Evolutionary conservation across 495 filamentous ascomycete genomes (phyloP), one percentile per base, ranked within the genome.

Genomic region (Darksidea phi): DNA sequence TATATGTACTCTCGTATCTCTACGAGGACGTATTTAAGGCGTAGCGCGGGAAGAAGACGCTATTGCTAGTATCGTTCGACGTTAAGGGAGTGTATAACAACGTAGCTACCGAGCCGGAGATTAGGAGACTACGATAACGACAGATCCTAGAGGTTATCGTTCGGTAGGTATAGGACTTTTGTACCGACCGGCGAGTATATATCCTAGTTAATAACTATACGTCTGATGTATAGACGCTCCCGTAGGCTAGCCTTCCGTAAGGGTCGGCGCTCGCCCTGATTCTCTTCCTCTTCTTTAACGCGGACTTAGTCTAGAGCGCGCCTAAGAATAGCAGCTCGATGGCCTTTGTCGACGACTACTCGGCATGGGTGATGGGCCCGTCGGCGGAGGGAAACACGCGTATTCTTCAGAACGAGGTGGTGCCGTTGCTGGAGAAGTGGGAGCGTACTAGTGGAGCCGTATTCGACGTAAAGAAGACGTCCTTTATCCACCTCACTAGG

Each of bases 71-170:
- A 53, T 72, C 63, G 54, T 77, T 77, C 48, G 72, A 78, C 67
- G 71, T 76, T 17, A 76, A 76, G 61, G 74, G 74, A 11, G 76
- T 71, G 43, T 78, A 76, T 56, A 77, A 77, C 41, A 59, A 72
- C 5, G 73, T 78, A 12, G 68, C 50, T 41, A 74, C 70, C 51
- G 70, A 70, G 61, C 61, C 66, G 63, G 43, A 75, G 42, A 41
- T 74, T 38, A 57, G 72, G 48, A 72, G 72, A 56, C 58, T 78
- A 18, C 67, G 59, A 61, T 64, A 67, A 24, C 48, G 70, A 67
- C 62, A 67, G 18, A 73, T 77, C 50, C 70, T 68, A 11, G 59
- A 67, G 12, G 52, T 18, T 10, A 57, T 76, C 38, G 52, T 67
- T 7, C 54, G 62, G 38, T 77, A 67, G 75, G 64, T 74, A 13